phyloP scores from a whole-genome alignment of 208 protist species.

The Porcisia deanei region DNA sequence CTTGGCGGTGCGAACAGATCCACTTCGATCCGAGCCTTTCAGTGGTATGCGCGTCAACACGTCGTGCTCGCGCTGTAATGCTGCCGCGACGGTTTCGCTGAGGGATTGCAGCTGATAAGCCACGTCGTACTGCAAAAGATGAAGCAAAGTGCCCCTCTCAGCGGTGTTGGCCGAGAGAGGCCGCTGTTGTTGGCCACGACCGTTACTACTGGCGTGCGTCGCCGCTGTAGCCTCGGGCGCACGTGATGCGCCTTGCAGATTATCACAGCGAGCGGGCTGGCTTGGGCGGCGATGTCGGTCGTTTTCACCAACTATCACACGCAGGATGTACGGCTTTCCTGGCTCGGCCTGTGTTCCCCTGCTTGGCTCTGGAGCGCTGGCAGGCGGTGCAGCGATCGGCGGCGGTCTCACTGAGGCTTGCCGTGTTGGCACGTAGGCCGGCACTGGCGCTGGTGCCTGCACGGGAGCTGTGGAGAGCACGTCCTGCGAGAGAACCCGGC shows the following conservation, averaged over 20 bases:
- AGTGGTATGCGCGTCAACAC: constrained; percentile 43
- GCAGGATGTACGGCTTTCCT: constrained; percentile 84
- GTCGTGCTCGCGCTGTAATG: constrained; percentile 64
- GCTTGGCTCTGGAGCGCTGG: not conserved
- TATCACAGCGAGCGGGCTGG: not conserved
- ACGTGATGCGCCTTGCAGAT: not conserved
- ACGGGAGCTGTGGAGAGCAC: not conserved
- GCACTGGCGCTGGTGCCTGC: not conserved
- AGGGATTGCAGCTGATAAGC: constrained; percentile 85
- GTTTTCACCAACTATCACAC: constrained; percentile 67
- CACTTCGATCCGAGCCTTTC: constrained; percentile 20
- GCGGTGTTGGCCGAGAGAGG: constrained; percentile 23
- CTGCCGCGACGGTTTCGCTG: constrained; percentile 59
- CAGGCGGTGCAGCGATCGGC: not conserved
- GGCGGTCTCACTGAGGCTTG: not conserved
- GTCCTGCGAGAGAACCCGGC: constrained; percentile 45
- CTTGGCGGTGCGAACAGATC: constrained; percentile 31
- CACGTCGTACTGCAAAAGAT: constrained; percentile 79
- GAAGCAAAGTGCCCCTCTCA: constrained; percentile 56
- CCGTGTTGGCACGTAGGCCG: not conserved
- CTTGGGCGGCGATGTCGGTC: constrained; percentile 9
- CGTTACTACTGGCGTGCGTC: not conserved
- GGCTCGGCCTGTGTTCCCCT: constrained; percentile 1
- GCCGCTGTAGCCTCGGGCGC: not conserved
- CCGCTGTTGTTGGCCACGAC: not conserved